These are phyloP conservation scores for Penicillium thymicola DNA, from an alignment of 2,329 filamentous ascomycete species.

Conservation along the genomic window DNA sequence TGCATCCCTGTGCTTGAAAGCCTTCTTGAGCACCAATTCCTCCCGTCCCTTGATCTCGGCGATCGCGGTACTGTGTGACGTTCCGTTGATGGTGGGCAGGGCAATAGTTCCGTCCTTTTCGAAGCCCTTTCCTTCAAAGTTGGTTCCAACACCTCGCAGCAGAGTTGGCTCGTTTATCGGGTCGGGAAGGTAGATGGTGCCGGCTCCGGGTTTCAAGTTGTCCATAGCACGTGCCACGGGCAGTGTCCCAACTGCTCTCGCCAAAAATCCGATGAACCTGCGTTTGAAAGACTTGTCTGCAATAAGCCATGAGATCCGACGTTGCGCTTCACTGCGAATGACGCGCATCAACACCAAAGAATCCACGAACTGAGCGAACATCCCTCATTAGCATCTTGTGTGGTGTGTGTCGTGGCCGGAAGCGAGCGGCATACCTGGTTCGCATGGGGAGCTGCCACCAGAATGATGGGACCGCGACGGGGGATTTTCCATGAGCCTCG, in stretches of 20 bases:
- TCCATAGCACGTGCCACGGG: slow-evolving; percentile 94
- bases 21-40: slow-evolving; percentile 80
- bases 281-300: slow-evolving; percentile 93
- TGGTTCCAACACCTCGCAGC: slow-evolving; percentile 73
- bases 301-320: slow-evolving; percentile 87
- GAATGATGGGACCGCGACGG: slow-evolving; percentile 80
- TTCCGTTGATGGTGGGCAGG: slow-evolving; percentile 77
- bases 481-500: slow-evolving; percentile 94
- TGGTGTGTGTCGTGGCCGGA: neutral
- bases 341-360: slow-evolving; percentile 90
- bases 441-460: slow-evolving; percentile 94
- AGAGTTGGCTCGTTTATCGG: slow-evolving; percentile 80
- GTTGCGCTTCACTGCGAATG: slow-evolving; percentile 78
- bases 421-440: slow-evolving; percentile 66
- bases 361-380: slow-evolving; percentile 73
- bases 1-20: slow-evolving; percentile 74
- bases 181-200: slow-evolving; percentile 84
- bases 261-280: slow-evolving; percentile 81
- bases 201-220: slow-evolving; percentile 72
- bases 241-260: slow-evolving; percentile 80
- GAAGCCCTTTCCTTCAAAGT: slow-evolving; percentile 70
- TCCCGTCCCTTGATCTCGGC: slow-evolving; percentile 74
- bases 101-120: slow-evolving; percentile 81
- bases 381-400: slow-evolving; percentile 9
- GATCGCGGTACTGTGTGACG: slow-evolving; percentile 78